Evolutionary conservation across 768 basidiomycete genomes (phyloP), one percentile per base, ranked within the genome.

Genomic region (Steccherinum ochraceum): DNA sequence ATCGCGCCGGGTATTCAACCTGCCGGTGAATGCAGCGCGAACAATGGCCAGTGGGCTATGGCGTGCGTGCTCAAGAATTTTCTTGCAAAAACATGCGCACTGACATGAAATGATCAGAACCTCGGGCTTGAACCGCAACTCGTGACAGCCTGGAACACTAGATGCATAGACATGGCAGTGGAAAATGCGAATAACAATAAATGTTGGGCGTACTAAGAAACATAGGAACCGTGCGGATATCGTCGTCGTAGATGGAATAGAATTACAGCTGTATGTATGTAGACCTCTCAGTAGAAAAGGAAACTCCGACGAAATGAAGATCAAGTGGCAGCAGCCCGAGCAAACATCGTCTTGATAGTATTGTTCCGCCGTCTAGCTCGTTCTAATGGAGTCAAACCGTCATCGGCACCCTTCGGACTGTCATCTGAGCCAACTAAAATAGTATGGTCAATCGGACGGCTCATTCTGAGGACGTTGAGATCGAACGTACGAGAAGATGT

Each of bases 331-430:
- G 30, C 7, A 16, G 30, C 30, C 7, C 30, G 30, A 16, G 7
- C 16, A 16, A 35, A 35, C 30, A 35, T 35, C 7, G 7, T 35
- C 30, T 35, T 35, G 30, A 74, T 57, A 18, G 65, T 57, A 47
- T 68, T 74, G 55, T 70, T 54, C 54, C 75, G 76, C 46, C 81
- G 74, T 51, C 77, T 68, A 24, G 84, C 87, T 56, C 78, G 75
- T 65, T 89, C 87, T 27, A 89, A 67, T 0, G 87, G 87, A 3
- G 86, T 74, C 23, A 89, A 58, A 51, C 77, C 74, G 25, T 84
- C 81, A 13, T 44, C 78, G 3, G 77, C 78, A 40, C 64, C 67
- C 4, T 50, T 48, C 55, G 61, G 13, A 4, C 26, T 48, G 35
- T 54, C 58, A 24, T 52, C 57, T 13, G 54, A 16, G 24, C 23